Percentiles rank a stretch among this genome's conserved stretches.
These are phyloP conservation scores for Cladophialophora bantiana DNA, from an alignment of 2,329 filamentous ascomycete genomes.

Conservation along the genomic window DNA sequence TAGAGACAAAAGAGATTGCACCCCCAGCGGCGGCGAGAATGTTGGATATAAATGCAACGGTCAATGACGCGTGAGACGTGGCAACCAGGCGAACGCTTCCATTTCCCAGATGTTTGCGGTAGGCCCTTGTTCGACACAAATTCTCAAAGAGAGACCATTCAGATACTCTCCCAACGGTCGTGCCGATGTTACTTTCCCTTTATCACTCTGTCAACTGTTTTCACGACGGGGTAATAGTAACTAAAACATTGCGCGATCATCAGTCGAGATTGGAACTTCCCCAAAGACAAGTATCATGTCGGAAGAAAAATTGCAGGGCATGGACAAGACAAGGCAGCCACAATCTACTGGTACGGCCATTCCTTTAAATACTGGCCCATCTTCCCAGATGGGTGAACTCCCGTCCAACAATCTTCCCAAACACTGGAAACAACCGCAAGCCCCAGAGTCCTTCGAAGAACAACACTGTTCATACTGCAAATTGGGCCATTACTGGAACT, in stretches of 20 bases:
- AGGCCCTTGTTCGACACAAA: background rate
- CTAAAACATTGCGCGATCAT: conserved; percentile 8
- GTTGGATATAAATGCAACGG: background rate
- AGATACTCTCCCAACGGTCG: background rate
- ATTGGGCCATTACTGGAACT: background rate
- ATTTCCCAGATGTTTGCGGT: background rate
- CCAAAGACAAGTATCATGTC: conserved; percentile 10
- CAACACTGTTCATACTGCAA: conserved; percentile 5
- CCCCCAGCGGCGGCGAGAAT: no score
- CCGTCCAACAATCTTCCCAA: background rate
- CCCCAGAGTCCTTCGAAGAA: background rate
- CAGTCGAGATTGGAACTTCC: conserved; percentile 19
- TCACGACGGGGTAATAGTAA: background rate
- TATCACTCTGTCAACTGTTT: background rate
- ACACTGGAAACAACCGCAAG: background rate
- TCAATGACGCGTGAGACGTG: background rate
- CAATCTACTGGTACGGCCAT: background rate
- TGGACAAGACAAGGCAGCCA: conserved; percentile 20
- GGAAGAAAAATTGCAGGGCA: conserved; percentile 12
- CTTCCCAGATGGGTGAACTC: background rate
- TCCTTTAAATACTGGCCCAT: conserved; percentile 8
- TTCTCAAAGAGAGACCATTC: background rate
- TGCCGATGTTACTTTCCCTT: background rate
- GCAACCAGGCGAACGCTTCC: background rate
- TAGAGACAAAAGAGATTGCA: no score